Evolutionary conservation across 2,329 filamentous ascomycete genomes (phyloP).

Genomic region (Golovinomyces cichoracearum): DNA sequence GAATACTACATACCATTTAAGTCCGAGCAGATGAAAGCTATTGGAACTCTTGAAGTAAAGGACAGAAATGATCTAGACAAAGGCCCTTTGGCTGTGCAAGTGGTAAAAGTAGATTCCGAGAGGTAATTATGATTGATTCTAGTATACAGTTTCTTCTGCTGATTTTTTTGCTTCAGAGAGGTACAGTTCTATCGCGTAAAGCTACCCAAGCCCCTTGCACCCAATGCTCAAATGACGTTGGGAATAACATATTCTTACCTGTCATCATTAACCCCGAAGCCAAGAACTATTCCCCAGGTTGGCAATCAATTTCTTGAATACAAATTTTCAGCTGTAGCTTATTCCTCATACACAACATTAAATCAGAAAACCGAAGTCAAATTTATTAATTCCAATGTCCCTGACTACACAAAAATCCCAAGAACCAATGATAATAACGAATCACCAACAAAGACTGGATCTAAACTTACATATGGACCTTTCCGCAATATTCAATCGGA

Average conservation of each 20-base stretch:
- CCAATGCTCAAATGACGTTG: constrained; percentile 58
- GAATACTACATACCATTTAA: constrained; percentile 86
- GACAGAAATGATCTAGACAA: constrained; percentile 59
- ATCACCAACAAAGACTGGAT: constrained; percentile 56
- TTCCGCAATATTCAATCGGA: constrained; percentile 65
- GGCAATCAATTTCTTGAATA: constrained; percentile 71
- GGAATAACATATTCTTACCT: constrained; percentile 67
- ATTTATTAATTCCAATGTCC: constrained; percentile 49
- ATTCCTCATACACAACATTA: constrained; percentile 56
- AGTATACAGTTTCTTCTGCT: constrained; percentile 5
- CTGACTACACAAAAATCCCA: constrained; percentile 58
- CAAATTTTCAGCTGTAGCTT: constrained; percentile 61
- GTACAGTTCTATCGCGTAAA: constrained; percentile 64
- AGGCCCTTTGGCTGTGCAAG: constrained; percentile 41
- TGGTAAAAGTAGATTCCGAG: constrained; percentile 35
- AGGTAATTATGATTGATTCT: constrained; percentile 20
- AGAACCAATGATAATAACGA: constrained; percentile 29
- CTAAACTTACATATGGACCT: constrained; percentile 70
- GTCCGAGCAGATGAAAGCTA: constrained; percentile 41
- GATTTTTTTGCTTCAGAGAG: constrained; percentile 24
- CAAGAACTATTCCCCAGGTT: constrained; percentile 55
- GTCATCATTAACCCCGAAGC: constrained; percentile 53
- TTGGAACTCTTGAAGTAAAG: constrained; percentile 74
- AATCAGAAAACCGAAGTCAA: constrained; percentile 98
- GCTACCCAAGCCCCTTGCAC: constrained; percentile 47